Conservation (phyloP, 2,329 filamentous ascomycete genomes). For the Penicillium hordei region DNA sequence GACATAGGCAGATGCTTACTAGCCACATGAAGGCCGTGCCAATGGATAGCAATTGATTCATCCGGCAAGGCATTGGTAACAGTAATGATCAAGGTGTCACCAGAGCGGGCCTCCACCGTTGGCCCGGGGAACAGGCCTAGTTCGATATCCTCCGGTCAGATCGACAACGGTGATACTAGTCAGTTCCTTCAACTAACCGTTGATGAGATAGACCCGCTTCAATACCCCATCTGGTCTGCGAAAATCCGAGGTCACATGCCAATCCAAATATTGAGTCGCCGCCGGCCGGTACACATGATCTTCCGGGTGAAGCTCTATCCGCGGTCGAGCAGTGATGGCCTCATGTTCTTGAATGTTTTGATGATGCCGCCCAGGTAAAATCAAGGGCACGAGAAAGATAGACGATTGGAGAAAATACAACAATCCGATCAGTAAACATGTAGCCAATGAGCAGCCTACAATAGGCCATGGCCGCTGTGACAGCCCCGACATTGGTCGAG, state of each 20-base stretch:
- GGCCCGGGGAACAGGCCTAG: conserved; percentile 50
- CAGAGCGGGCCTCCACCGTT: conserved; percentile 50
- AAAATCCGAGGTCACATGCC: conserved; percentile 43
- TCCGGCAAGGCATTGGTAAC: conserved; percentile 44
- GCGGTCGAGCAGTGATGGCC: conserved; percentile 17
- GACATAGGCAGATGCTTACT: conserved; percentile 25
- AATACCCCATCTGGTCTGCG: conserved; percentile 52
- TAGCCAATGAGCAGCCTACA: conserved; percentile 17
- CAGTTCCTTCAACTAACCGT: conserved; percentile 37
- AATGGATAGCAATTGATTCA: conserved; percentile 48
- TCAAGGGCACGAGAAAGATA: background rate
- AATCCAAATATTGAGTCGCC: conserved; percentile 37
- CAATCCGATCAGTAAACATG: conserved; percentile 17
- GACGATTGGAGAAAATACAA: conserved; percentile 15
- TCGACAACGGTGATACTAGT: background rate
- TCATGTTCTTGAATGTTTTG: background rate
- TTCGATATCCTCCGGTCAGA: conserved; percentile 5
- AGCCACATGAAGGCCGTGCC: conserved; percentile 49
- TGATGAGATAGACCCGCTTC: conserved; percentile 53
- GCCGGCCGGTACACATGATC: conserved; percentile 42
- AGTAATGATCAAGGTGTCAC: conserved; percentile 47
- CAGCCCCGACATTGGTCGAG: background rate
- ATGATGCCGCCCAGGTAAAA: conserved; percentile 1
- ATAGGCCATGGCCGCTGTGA: conserved; percentile 7
- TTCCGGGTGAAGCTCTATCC: conserved; percentile 43